A percentile compares a stretch with the other conserved stretches of the same genome.
phyloP scores from a whole-genome alignment of 2,329 filamentous ascomycete genomes.

The Aspergillus udagawae region DNA sequence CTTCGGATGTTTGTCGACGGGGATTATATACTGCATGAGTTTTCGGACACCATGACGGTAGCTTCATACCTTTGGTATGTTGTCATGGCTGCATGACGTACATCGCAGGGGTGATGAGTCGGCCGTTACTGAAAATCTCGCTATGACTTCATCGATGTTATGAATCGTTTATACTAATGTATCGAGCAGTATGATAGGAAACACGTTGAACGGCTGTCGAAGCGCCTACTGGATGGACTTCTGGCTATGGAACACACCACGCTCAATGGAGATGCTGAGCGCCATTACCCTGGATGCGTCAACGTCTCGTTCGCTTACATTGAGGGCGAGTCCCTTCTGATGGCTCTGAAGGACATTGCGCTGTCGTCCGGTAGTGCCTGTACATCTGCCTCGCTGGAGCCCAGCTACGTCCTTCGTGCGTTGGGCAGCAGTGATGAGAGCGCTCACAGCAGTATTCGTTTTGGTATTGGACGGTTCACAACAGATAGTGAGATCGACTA shows the following conservation, averaged over 20 bases:
- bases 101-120: slow-evolving; percentile 65
- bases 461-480: slow-evolving; percentile 95
- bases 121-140: slow-evolving; percentile 10
- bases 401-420: slow-evolving; percentile 90
- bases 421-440: slow-evolving; percentile 96
- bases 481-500: slow-evolving; percentile 96
- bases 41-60: slow-evolving; percentile 66
- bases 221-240: slow-evolving; percentile 76
- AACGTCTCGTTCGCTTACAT: slow-evolving; percentile 99
- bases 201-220: slow-evolving; percentile 76
- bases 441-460: slow-evolving; percentile 95
- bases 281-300: slow-evolving; percentile 93
- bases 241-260: slow-evolving; percentile 86
- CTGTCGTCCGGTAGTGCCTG: slow-evolving; percentile 95
- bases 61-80: slow-evolving; percentile 31
- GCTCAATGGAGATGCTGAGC: slow-evolving; percentile 78
- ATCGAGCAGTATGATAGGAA: slow-evolving; percentile 78
- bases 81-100: slow-evolving; percentile 52
- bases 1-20: slow-evolving; percentile 23
- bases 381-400: slow-evolving; percentile 93
- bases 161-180: slow-evolving; percentile 2
- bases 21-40: slow-evolving; percentile 83
- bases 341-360: slow-evolving; percentile 97
- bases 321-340: slow-evolving; percentile 93
- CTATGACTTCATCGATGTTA: slow-evolving; percentile 1